A percentile compares a stretch with the other conserved stretches of the same genome.
Evolutionary conservation across 2,329 filamentous ascomycete species (phyloP).

Genomic region (Mycogone perniciosa): DNA sequence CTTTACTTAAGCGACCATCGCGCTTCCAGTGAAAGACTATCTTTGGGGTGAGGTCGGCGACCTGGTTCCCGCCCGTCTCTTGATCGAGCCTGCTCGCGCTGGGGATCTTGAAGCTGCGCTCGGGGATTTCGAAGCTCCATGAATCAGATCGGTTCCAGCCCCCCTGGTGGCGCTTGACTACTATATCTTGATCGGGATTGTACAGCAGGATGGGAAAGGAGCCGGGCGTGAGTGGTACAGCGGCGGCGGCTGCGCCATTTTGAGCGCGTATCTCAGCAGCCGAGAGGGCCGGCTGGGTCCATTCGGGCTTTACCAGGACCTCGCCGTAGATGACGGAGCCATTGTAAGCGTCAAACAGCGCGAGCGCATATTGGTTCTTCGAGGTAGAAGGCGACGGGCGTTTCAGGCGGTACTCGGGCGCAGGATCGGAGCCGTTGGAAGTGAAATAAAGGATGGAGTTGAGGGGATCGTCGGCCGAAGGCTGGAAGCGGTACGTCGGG

Average conservation of each 20-base stretch:
- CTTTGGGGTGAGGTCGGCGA: slow-evolving; percentile 57
- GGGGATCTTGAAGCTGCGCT: slow-evolving; percentile 74
- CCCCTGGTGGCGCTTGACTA: slow-evolving; percentile 63
- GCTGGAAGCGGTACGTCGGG: slow-evolving; percentile 59
- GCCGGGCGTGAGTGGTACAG: slow-evolving; percentile 64
- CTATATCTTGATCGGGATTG: slow-evolving; percentile 81
- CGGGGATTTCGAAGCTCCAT: slow-evolving; percentile 92
- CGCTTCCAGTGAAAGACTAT: slow-evolving; percentile 84
- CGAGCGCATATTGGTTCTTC: slow-evolving; percentile 79
- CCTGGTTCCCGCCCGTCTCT: slow-evolving; percentile 41
- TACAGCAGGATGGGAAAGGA: slow-evolving; percentile 84
- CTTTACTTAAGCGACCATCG: slow-evolving; percentile 78
- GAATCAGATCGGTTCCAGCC: slow-evolving; percentile 73
- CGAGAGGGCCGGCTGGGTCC: slow-evolving; percentile 75
- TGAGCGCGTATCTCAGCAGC: slow-evolving; percentile 70
- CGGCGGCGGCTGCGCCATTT: slow-evolving; percentile 53
- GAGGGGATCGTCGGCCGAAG: slow-evolving; percentile 45
- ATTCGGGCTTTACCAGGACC: slow-evolving; percentile 76
- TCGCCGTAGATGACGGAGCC: slow-evolving; percentile 82
- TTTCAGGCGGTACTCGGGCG: slow-evolving; percentile 73
- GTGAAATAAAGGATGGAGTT: slow-evolving; percentile 54
- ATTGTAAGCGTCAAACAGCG: slow-evolving; percentile 75
- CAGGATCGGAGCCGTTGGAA: slow-evolving; percentile 73
- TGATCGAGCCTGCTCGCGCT: slow-evolving; percentile 73
- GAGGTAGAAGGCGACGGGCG: slow-evolving; percentile 63